Evolutionary conservation across 2,329 filamentous ascomycete species (phyloP).

Genomic region (Elsinoe ampelina): DNA sequence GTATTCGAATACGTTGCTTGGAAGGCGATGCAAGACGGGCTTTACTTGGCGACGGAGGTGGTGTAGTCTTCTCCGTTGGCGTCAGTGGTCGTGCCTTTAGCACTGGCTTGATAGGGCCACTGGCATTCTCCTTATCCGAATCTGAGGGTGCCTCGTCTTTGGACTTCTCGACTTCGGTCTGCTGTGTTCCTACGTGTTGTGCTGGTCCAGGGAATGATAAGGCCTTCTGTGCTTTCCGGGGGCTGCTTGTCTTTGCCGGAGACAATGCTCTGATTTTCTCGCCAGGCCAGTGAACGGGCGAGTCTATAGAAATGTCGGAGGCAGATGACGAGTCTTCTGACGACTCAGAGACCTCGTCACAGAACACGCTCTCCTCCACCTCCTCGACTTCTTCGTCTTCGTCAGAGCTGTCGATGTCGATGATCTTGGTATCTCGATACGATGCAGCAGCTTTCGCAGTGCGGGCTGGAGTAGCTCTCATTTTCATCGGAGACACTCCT

Average conservation of each 20-base stretch:
- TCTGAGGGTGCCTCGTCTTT: background rate
- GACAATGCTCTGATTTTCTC: background rate
- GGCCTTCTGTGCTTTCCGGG: background rate
- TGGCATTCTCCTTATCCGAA: slow-evolving; percentile 26
- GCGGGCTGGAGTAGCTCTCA: slow-evolving; percentile 12
- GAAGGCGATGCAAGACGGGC: slow-evolving; percentile 38
- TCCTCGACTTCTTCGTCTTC: slow-evolving; percentile 21
- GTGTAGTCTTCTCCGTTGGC: slow-evolving; percentile 24
- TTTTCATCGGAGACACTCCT: background rate
- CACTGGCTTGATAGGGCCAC: slow-evolving; percentile 10
- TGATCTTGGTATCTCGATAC: background rate
- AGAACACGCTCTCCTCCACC: slow-evolving; percentile 28
- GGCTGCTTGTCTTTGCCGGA: background rate
- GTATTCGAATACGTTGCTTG: slow-evolving; percentile 39
- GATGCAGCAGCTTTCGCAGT: background rate
- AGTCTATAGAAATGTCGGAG: slow-evolving; percentile 5
- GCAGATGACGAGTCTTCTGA: background rate
- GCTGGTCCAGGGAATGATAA: background rate
- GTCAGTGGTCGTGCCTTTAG: background rate
- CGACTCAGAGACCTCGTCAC: slow-evolving; percentile 17
- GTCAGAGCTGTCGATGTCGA: background rate
- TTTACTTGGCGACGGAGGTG: slow-evolving; percentile 37
- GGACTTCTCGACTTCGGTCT: background rate
- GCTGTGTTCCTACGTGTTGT: background rate
- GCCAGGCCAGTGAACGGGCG: background rate